Evolutionary conservation across 2,329 filamentous ascomycete genomes (phyloP).

Genomic region (Neofusicoccum parvum): DNA sequence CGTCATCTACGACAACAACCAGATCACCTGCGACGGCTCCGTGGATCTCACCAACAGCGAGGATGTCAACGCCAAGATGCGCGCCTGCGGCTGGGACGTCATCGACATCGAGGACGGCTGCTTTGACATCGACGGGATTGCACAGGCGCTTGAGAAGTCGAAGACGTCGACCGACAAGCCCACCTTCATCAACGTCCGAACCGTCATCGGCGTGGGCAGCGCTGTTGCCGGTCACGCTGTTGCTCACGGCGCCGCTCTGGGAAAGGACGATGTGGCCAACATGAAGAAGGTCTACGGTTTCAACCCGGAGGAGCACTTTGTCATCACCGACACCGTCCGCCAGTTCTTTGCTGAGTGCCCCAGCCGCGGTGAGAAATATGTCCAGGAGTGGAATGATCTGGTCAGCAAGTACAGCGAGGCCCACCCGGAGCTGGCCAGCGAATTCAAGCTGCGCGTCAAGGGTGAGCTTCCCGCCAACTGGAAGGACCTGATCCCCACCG

Average conservation of each 20-base stretch:
- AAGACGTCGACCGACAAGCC: conserved; percentile 52
- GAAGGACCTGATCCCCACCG: conserved; percentile 53
- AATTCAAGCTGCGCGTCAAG: conserved; percentile 52
- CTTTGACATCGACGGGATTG: conserved; percentile 53
- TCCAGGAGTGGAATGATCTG: conserved; percentile 52
- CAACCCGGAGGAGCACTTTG: conserved; percentile 52
- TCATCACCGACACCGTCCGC: conserved; percentile 50
- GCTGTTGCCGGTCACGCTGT: conserved; percentile 51
- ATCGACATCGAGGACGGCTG: conserved; percentile 57
- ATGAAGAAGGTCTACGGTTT: conserved; percentile 57
- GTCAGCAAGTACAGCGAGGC: conserved; percentile 47
- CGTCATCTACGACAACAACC: conserved; percentile 64
- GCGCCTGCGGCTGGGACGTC: conserved; percentile 59
- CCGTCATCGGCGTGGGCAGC: conserved; percentile 58
- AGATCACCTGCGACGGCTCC: conserved; percentile 61
- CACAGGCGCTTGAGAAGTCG: conserved; percentile 51
- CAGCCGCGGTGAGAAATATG: conserved; percentile 49
- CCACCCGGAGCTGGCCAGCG: conserved; percentile 53
- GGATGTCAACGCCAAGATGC: conserved; percentile 61
- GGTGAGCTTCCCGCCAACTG: conserved; percentile 54
- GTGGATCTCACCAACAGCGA: conserved; percentile 59
- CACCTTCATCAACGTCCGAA: conserved; percentile 61
- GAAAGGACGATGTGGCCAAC: conserved; percentile 55
- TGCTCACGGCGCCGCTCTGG: conserved; percentile 62
- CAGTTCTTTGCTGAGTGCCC: conserved; percentile 57